A percentile compares a stretch with the other conserved stretches of the same genome.
These are phyloP conservation scores for Erodium moschatum DNA, from an alignment of 441 rosid species.

Conservation along the genomic window DNA sequence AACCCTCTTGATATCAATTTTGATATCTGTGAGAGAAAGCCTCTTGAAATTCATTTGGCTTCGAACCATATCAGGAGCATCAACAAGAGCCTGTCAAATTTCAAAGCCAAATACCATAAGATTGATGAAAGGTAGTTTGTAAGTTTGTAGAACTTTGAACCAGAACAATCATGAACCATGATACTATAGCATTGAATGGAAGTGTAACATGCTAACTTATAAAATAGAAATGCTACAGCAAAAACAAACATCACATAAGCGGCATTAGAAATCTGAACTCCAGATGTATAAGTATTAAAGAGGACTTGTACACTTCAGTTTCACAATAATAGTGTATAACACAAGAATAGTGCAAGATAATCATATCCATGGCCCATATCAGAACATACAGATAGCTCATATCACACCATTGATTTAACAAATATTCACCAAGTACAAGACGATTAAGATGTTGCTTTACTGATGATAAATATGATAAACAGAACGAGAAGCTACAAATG, in stretches of 20 bases:
- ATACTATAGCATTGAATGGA: background rate
- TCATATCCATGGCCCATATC: background rate
- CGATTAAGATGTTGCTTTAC: background rate
- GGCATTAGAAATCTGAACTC: too few species aligned
- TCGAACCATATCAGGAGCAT: constrained; percentile 80
- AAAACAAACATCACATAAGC: too few species aligned
- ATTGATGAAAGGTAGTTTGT: background rate
- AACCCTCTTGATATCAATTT: constrained; percentile 62
- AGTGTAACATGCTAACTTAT: background rate
- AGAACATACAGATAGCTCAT: background rate
- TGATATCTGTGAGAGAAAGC: constrained; percentile 63
- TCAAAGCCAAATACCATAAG: background rate
- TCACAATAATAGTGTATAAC: too few species aligned
- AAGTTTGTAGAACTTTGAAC: background rate
- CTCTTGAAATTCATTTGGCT: constrained; percentile 85
- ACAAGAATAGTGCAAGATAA: too few species aligned
- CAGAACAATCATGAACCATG: background rate
- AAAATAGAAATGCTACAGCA: too few species aligned
- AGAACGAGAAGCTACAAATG: background rate
- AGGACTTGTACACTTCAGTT: too few species aligned
- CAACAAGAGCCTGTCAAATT: constrained; percentile 56
- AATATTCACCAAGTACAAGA: background rate
- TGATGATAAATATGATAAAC: background rate
- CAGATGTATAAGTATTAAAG: too few species aligned
- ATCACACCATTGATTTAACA: background rate